Base-by-base conservation (phyloP, 176 grass and related monocot genomes). In the Thinopyrum elongatum region DNA sequence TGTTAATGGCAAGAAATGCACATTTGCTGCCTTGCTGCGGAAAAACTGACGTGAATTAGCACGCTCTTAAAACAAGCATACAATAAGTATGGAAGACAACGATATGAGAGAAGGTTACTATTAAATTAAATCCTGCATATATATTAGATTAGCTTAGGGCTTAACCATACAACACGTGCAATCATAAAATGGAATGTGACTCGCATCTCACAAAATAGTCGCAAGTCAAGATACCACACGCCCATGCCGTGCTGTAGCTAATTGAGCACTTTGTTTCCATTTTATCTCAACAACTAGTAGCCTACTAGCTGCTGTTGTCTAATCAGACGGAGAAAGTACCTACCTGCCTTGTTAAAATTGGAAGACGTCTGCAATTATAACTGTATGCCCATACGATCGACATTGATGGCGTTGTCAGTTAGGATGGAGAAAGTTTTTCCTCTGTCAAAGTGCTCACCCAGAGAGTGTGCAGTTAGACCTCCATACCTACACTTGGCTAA, bases 371-470 rank as follows among this genome's bases (percentile, higher is more conserved):
- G 81, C 60, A 65, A 81, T 58, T 76, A 26, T 70, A n/a, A 67
- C 58, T 82, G 51, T 87, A 55, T 22, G 60, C 62, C 34, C 78
- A 74, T 63, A 36, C 66, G 8, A 41, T 21, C 53, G 53, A 57
- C 13, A 36, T 34, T 22, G 46, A 51, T 6, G 47, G 47, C 15
- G 1, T 51, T 51, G 47, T 17, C 44, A 51, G 15, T 51, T 51
- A 51, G 47, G 47, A 51, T 5, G 47, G 47, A 1, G 15, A 51
- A 51, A 51, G 5, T 51, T 17, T 51, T 17, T 82, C 25, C 83
- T 1, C 83, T 90, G 65, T 90, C 83, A 46, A 82, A 86, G 28
- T 86, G 77, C 53, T 90, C 88, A 77, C 70, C 88, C 17, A 90
- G 83, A 82, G 85, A 90, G 62, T 82, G 88, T 31, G 85, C 27